Conservation (phyloP, 805 yeast species). For the Ogataea degrootiae region DNA sequence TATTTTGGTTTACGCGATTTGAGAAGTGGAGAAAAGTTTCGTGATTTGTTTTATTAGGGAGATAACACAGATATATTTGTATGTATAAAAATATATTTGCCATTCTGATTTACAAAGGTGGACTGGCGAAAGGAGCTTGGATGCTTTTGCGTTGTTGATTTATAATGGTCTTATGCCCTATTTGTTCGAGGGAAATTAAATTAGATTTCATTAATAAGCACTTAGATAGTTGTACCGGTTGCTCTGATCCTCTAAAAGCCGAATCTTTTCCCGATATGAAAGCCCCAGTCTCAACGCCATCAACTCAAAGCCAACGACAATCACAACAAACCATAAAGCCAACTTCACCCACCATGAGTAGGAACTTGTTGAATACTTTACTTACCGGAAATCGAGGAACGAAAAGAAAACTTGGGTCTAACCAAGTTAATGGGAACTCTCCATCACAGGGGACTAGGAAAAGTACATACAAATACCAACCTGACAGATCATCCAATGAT, state of each 20-base stretch:
- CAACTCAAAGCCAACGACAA: too few relatives aligned
- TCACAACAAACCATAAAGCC: not conserved
- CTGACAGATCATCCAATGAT: not conserved
- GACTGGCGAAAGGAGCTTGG: too few relatives aligned
- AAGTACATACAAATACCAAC: slow-evolving; percentile 13
- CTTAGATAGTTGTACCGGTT: slow-evolving; percentile 27
- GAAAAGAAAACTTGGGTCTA: slow-evolving; percentile 2
- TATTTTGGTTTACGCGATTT: too few relatives aligned
- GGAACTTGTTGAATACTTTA: slow-evolving; percentile 12
- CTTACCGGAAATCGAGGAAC: slow-evolving; percentile 9
- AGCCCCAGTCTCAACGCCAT: too few relatives aligned
- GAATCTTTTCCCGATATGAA: too few relatives aligned
- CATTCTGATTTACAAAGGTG: too few relatives aligned
- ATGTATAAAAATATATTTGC: too few relatives aligned
- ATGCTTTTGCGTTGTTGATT: too few relatives aligned
- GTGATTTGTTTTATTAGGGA: not conserved
- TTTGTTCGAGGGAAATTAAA: slow-evolving; percentile 26
- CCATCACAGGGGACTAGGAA: not conserved
- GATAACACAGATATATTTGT: too few relatives aligned
- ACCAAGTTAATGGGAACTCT: too few relatives aligned
- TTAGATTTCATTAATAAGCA: slow-evolving; percentile 30
- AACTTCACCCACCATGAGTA: not conserved
- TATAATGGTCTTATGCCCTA: slow-evolving; percentile 32
- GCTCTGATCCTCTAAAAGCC: too few relatives aligned
- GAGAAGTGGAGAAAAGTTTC: not conserved